Base-by-base conservation (phyloP, 108 stramenopile genomes). In the Cyclostephanos invisitatus region DNA sequence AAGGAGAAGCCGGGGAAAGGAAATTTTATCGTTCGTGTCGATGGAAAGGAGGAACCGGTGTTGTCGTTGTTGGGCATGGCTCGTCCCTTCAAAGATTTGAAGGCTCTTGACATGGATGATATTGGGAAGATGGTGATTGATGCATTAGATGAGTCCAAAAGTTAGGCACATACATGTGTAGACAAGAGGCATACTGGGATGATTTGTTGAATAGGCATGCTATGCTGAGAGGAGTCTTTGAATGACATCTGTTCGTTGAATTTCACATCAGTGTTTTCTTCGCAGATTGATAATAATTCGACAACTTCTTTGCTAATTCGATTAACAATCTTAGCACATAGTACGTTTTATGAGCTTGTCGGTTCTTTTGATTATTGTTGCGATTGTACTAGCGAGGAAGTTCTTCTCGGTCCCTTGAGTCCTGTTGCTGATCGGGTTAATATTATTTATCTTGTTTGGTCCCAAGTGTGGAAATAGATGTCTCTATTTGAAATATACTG, bases 41-140 rank as follows among this genome's bases (percentile, higher is more conserved):
- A 70, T 60, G 89, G 89, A n/a, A 66, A 55, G 47, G 78, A 90
- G 15, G 85, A 89, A 60, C 91, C 91, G 9, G 68, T 91, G 42
- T 78, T 95, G 49, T 88, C 89, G 62, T 82, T 95, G 37, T 48
- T 89, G 38, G 90, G 72, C 3, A 72, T 95, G 86, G 88, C 89
- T 47, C 86, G 94, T 25, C 94, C 94, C 14, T 95, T 95, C 67
- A 80, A 90, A 11, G 67, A 81, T 36, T 85, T 95, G 65, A 92
- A 91, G 81, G 87, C 86, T 14, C 78, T 95, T 59, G 94, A 95
- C 79, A 93, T 95, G 88, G 91, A 95, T 15, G 87, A 90, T 21
- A 77, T 94, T 55, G 81, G 72, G 57, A 73, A 73, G 49, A 71
- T 86, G 60, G 77, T 91, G 27, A 48, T 88, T 21, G 67, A 65